Evolutionary conservation across 768 basidiomycete genomes (phyloP).

Genomic region (Mycena metata): DNA sequence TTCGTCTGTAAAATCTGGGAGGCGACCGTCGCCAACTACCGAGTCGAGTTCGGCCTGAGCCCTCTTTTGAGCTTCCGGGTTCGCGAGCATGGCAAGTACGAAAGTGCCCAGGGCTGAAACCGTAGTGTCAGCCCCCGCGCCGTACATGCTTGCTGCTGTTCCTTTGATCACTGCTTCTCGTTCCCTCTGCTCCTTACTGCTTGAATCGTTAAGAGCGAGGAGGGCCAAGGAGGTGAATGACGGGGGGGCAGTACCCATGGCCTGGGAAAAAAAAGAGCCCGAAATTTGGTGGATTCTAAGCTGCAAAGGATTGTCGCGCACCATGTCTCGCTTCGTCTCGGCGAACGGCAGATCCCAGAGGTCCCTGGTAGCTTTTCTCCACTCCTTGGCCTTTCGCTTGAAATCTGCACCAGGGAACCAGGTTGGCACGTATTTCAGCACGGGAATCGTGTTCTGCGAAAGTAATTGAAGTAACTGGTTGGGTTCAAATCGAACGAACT

Average conservation of each 20-base stretch:
- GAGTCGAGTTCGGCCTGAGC: slow-evolving; percentile 55
- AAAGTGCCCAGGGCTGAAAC: slow-evolving; percentile 44
- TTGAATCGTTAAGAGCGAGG: slow-evolving; percentile 18
- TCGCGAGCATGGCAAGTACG: slow-evolving; percentile 52
- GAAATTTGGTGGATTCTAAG: too few relatives aligned
- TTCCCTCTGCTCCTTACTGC: neutral
- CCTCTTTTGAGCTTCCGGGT: slow-evolving; percentile 50
- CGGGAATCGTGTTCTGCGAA: too few relatives aligned
- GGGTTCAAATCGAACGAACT: too few relatives aligned
- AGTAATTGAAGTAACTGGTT: too few relatives aligned
- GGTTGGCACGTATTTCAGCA: too few relatives aligned
- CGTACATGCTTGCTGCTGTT: neutral
- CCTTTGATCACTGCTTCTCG: slow-evolving; percentile 1
- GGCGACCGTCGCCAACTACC: slow-evolving; percentile 47
- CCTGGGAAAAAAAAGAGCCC: neutral
- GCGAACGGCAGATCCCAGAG: too few relatives aligned
- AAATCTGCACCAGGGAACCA: too few relatives aligned
- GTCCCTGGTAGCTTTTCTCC: too few relatives aligned
- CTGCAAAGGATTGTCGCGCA: too few relatives aligned
- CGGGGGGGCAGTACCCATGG: neutral
- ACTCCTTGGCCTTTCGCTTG: too few relatives aligned
- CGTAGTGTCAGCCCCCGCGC: slow-evolving; percentile 44
- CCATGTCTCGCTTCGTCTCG: too few relatives aligned
- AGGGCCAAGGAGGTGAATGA: slow-evolving; percentile 21
- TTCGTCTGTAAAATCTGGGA: slow-evolving; percentile 51